Conservation (phyloP, 257 asterid genomes). For the Jasminum sambac region DNA sequence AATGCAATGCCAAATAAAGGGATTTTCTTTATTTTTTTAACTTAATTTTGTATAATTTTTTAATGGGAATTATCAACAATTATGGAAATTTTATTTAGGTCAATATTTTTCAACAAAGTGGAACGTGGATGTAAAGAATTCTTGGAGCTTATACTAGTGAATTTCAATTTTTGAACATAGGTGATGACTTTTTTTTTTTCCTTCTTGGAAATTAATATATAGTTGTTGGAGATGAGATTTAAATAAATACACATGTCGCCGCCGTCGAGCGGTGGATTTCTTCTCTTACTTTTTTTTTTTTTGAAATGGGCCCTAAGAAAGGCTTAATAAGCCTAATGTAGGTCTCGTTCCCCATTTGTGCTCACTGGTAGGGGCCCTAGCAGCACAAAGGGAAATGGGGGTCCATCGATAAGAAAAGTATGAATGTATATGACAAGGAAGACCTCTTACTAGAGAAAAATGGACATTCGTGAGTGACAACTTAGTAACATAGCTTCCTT, state of each 20-base stretch:
- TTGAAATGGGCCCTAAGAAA: no score
- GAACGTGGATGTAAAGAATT: neutral
- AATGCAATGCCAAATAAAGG: slow-evolving; percentile 51
- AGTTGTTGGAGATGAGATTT: neutral
- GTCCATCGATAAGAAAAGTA: neutral
- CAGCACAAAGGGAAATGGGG: neutral
- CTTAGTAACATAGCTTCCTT: no score
- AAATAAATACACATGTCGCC: no score
- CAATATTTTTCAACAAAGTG: neutral
- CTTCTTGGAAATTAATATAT: neutral
- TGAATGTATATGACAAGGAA: neutral
- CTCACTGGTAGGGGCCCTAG: neutral
- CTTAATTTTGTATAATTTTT: neutral
- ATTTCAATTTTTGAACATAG: neutral
- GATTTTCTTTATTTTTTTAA: slow-evolving; percentile 11
- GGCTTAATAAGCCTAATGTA: neutral
- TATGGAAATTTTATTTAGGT: neutral
- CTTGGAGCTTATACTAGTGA: neutral
- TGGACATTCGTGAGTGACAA: no score
- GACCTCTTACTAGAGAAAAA: neutral
- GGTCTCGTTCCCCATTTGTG: neutral
- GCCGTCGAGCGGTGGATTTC: no score
- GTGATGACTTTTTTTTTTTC: neutral
- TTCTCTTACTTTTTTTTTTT: no score
- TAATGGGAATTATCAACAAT: neutral